Conservation (phyloP, 2,329 filamentous ascomycete species). For the Tolypocladium paradoxum region DNA sequence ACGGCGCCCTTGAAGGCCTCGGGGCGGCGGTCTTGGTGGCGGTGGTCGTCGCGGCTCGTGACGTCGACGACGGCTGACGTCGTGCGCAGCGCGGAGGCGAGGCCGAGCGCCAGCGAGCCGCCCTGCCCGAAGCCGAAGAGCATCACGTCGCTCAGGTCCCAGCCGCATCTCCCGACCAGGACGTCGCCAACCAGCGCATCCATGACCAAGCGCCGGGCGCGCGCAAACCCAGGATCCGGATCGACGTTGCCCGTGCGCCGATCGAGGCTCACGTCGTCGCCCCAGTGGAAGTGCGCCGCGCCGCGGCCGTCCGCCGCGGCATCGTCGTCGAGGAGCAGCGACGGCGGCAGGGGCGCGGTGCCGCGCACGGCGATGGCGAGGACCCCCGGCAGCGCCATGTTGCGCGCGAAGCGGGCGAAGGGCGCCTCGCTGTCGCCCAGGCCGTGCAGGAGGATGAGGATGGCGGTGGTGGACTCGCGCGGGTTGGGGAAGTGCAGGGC, state of each 20-base stretch:
- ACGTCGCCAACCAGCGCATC: slow-evolving; percentile 38
- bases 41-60: slow-evolving; percentile 6
- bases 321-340: slow-evolving; percentile 35
- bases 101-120: slow-evolving; percentile 48
- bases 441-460: slow-evolving; percentile 75
- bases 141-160: slow-evolving; percentile 47
- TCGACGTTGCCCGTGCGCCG: slow-evolving; percentile 41
- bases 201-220: slow-evolving; percentile 34
- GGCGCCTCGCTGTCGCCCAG: slow-evolving; percentile 64
- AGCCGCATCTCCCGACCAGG: slow-evolving; percentile 46
- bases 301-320: slow-evolving; percentile 15
- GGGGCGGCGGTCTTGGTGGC: background rate
- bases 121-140: slow-evolving; percentile 60
- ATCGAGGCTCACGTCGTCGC: slow-evolving; percentile 51
- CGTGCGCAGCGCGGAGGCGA: slow-evolving; percentile 34
- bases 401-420: slow-evolving; percentile 58
- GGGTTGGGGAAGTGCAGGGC: slow-evolving; percentile 39
- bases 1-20: slow-evolving; percentile 46
- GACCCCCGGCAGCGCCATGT: slow-evolving; percentile 66
- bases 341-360: slow-evolving; percentile 56
- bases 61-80: slow-evolving; percentile 23
- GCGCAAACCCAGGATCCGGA: slow-evolving; percentile 49
- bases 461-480: slow-evolving; percentile 55
- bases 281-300: slow-evolving; percentile 47
- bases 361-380: slow-evolving; percentile 65